phyloP scores from a whole-genome alignment of 2,329 filamentous ascomycete genomes.

The Diplocarpon rosae region DNA sequence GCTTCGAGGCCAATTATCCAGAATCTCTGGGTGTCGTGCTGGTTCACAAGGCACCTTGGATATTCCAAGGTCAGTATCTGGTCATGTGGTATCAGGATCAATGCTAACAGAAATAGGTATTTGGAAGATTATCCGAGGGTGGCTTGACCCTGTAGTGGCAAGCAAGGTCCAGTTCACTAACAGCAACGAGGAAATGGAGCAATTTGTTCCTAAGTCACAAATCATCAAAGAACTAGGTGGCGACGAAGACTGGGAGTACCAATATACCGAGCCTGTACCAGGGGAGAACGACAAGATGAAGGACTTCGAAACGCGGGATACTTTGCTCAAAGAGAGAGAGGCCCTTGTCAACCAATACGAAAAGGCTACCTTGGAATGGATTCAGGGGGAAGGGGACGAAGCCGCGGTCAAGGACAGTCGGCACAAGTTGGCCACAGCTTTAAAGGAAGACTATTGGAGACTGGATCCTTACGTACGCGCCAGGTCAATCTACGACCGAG shows the following conservation, averaged over 20 bases:
- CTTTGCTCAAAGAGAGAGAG: conserved; percentile 51
- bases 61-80: conserved; percentile 63
- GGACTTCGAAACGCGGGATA: conserved; percentile 49
- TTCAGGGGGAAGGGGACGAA: conserved; percentile 34
- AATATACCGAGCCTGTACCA: conserved; percentile 63
- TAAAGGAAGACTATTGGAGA: conserved; percentile 75
- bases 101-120: conserved; percentile 45
- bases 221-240: conserved; percentile 81
- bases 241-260: conserved; percentile 73
- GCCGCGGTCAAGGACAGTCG: conserved; percentile 45
- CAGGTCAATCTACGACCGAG: conserved; percentile 73
- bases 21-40: conserved; percentile 83
- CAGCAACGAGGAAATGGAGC: conserved; percentile 63
- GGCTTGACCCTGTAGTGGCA: conserved; percentile 94
- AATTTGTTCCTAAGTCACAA: conserved; percentile 59
- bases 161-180: conserved; percentile 90
- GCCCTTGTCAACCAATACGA: conserved; percentile 65
- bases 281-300: conserved; percentile 72
- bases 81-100: conserved; percentile 19
- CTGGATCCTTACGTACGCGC: conserved; percentile 82
- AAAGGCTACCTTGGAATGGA: conserved; percentile 64
- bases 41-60: conserved; percentile 92
- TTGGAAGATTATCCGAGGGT: conserved; percentile 90
- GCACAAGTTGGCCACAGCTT: conserved; percentile 46
- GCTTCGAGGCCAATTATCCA: conserved; percentile 97